Evolutionary conservation across 2,329 filamentous ascomycete species (phyloP), one percentile per base, ranked within the genome.

Genomic region (Cadophora luteo-olivacea): DNA sequence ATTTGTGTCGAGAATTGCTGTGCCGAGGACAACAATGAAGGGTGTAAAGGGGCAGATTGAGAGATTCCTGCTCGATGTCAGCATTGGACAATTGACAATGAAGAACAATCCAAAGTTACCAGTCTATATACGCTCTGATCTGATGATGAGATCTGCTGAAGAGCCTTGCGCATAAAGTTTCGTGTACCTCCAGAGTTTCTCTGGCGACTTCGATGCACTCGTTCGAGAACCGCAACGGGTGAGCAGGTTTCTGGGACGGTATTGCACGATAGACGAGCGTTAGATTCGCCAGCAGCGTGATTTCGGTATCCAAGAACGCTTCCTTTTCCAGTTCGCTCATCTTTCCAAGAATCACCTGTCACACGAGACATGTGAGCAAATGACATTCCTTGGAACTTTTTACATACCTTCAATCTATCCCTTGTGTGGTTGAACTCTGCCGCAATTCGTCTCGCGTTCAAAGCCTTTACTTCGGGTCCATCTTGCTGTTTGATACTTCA

Each of bases 21-120:
- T 67, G 6, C 68, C 68, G 2, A 69, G 58, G 5, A 69, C 25
- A n/a, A 64, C 68, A 7, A 69, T 69, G 25, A 69, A 69, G 8
- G 68, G 68, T 3, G 68, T 69, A 22, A 69, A 69, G 3, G 68
- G 68, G 14, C 64, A 67, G 4, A 69, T 58, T 3, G 64, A 63
- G 25, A 69, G 68, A 24, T 69, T 69, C 68, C 68, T 67, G 22
- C 2, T 7, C 9, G 24, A 25, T 2, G n/a, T 54, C 22, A 64
- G 45, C 24, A 38, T 0, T 29, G 14, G 12, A 19, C n/a, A 14
- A 12, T 25, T 14, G 22, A n/a, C 25, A 11, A 24, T 29, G 11
- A 32, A 22, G 8, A 51, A 29, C 5, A 22, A 19, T 3, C 2
- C 29, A 29, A 49, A 25, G 36, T 38, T 61, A 68, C 67, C 67